Evolutionary conservation across 805 yeast genomes (phyloP), one percentile per base, ranked within the genome.

Genomic region (Pichia cabralensis): DNA sequence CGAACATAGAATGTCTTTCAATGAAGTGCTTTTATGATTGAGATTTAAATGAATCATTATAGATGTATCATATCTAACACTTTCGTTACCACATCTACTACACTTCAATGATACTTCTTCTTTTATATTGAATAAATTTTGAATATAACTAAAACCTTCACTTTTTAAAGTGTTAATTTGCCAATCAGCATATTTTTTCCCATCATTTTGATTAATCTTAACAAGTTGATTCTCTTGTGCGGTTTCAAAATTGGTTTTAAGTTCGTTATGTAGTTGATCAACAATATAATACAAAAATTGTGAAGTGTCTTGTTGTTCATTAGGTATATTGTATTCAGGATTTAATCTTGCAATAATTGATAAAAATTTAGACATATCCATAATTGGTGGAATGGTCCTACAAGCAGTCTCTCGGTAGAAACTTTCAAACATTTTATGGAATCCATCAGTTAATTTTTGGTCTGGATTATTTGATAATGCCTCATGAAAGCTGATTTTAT

Each of bases 221-320:
- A 34, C 10, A 11, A 30, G 7, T 13, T 33, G 28, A 12, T 33
- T 15, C 2, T 33, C 7, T 14, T 15, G 7, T 2, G 40, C 37
- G 2, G 8, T 14, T 6, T 16, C 15, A 19, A 26, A 22, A 11
- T 45, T 45, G 11, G 45, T 38, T 26, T 47, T 49, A 35, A 80
- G 52, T 47, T 82, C 94, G 31, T 75, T 76, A 50, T 82, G 89
- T 10, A 82, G 52, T 41, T 74, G 65, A 48, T 78, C 88, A 42
- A 81, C 56, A 9, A 80, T 43, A 40, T 80, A 72, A 51, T 80
- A 64, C 28, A 82, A 55, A 47, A 80, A 80, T 46, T 82, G 92
- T 35, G 81, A 85, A 2, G 88, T 77, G 52, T 82, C 94, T 49
- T 82, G 92, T 47, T 82, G 94, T 46, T 79, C 84, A 44, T 67